These are phyloP conservation scores for Bisporella sp. DNA, from an alignment of 2,329 filamentous ascomycete genomes.

Conservation along the genomic window DNA sequence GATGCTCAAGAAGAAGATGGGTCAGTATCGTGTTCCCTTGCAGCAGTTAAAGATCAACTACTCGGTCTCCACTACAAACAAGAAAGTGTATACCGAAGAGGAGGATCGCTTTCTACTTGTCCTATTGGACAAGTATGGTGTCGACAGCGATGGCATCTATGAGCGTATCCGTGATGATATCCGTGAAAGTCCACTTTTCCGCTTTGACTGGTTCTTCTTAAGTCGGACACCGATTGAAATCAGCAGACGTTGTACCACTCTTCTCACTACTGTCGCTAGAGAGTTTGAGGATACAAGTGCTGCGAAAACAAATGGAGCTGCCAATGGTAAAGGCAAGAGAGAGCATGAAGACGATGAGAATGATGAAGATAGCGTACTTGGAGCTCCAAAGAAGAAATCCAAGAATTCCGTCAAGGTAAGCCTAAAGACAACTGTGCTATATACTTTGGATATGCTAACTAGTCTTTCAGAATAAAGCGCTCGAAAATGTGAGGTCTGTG, in stretches of 20 bases:
- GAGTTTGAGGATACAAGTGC: conserved; percentile 72
- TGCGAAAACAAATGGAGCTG: conserved; percentile 42
- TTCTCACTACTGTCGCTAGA: conserved; percentile 88
- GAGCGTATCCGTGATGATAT: conserved; percentile 97
- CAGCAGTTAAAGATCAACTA: conserved; percentile 99
- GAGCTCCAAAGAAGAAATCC: conserved; percentile 89
- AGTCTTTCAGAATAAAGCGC: conserved; percentile 71
- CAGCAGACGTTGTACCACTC: conserved; percentile 83
- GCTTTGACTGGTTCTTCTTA: conserved; percentile 99
- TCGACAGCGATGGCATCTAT: conserved; percentile 85
- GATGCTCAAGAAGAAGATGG: conserved; percentile 90
- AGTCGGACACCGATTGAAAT: conserved; percentile 91
- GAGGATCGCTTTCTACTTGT: conserved; percentile 94
- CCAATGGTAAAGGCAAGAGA: conserved; percentile 67
- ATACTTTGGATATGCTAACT: conserved; percentile 12
- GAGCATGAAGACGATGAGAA: conserved; percentile 76
- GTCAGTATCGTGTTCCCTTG: conserved; percentile 91
- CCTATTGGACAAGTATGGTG: conserved; percentile 83
- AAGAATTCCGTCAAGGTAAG: conserved; percentile 73
- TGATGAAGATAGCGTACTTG: conserved; percentile 73
- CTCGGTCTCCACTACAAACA: conserved; percentile 97
- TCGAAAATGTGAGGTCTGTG: conserved; percentile 76
- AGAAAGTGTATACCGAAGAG: conserved; percentile 98
- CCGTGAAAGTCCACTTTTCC: conserved; percentile 86
- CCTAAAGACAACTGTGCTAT: conserved; percentile 1